Evolutionary conservation across 2,329 filamentous ascomycete species (phyloP).

Genomic region (Onygena corvina): DNA sequence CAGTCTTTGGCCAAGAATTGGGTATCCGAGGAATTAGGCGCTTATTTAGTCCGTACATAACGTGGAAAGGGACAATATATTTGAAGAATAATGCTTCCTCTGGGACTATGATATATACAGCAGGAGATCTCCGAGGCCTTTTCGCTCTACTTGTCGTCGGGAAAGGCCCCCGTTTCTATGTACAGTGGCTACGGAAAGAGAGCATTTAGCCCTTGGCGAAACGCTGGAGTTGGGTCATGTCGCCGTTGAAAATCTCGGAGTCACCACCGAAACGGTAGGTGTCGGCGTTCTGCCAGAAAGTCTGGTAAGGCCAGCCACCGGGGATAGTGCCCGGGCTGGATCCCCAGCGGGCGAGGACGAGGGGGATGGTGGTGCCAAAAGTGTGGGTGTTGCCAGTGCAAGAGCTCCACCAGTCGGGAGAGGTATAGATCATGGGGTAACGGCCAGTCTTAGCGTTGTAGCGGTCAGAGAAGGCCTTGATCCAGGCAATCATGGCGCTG

Average conservation of each 20-base stretch:
- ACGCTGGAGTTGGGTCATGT: constrained; percentile 24
- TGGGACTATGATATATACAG: too few relatives aligned
- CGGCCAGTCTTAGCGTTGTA: constrained; percentile 38
- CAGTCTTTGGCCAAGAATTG: too few relatives aligned
- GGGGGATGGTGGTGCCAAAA: constrained; percentile 38
- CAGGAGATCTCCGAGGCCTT: too few relatives aligned
- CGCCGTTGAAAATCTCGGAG: constrained; percentile 43
- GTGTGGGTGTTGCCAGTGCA: constrained; percentile 42
- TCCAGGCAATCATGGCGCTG: constrained; percentile 42
- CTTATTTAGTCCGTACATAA: too few relatives aligned
- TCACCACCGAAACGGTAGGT: constrained; percentile 42
- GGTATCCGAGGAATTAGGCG: too few relatives aligned
- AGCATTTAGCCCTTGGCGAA: constrained; percentile 21
- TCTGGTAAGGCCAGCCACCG: constrained; percentile 42
- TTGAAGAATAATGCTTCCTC: too few relatives aligned
- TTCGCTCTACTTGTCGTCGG: background rate
- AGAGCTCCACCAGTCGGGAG: constrained; percentile 42
- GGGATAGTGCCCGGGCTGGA: constrained; percentile 35
- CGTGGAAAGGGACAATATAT: too few relatives aligned
- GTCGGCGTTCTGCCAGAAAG: constrained; percentile 45
- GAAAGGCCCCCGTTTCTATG: background rate
- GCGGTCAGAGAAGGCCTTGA: constrained; percentile 41
- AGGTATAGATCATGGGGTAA: constrained; percentile 45
- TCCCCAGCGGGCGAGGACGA: constrained; percentile 40
- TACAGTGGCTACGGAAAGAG: background rate